Conservation (phyloP, 768 basidiomycete species). For the Lepiota subincarnata region DNA sequence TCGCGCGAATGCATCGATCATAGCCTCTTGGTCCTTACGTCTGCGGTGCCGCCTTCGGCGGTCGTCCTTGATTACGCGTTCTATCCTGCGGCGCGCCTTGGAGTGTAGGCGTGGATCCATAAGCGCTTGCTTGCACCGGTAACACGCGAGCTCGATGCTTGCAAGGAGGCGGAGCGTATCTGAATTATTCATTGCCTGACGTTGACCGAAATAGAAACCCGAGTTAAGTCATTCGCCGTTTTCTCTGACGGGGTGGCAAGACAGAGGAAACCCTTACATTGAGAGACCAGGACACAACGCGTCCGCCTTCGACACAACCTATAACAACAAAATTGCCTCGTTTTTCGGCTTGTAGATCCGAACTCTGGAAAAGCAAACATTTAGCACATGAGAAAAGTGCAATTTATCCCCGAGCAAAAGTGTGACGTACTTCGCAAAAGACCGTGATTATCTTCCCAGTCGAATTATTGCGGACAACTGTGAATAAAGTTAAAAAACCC, state of each 20-base stretch:
- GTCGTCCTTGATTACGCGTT: conserved; percentile 83
- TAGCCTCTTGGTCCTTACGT: conserved; percentile 79
- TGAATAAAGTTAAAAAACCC: conserved; percentile 3
- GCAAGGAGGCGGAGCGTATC: conserved; percentile 80
- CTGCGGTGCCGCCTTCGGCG: conserved; percentile 74
- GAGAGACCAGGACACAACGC: conserved; percentile 81
- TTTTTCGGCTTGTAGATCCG: conserved; percentile 80
- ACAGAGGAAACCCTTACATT: conserved; percentile 53
- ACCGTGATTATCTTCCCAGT: conserved; percentile 65
- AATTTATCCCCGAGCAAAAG: conserved; percentile 2
- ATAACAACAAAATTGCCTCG: conserved; percentile 86
- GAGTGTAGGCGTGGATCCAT: conserved; percentile 62
- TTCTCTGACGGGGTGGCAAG: conserved; percentile 1
- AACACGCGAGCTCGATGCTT: conserved; percentile 82
- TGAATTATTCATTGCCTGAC: conserved; percentile 74
- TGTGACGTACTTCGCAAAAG: conserved; percentile 60
- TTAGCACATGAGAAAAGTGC: background rate
- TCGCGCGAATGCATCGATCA: conserved; percentile 75
- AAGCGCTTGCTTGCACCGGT: conserved; percentile 66
- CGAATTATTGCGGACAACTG: conserved; percentile 62
- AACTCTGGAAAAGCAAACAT: conserved; percentile 35
- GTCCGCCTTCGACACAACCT: conserved; percentile 67
- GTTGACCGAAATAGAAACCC: background rate
- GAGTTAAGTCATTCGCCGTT: conserved; percentile 8
- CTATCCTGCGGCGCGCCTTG: conserved; percentile 66